Conservation (phyloP, 1,284 basidiomycete genomes). For the Cryptococcus jaspeensis region DNA sequence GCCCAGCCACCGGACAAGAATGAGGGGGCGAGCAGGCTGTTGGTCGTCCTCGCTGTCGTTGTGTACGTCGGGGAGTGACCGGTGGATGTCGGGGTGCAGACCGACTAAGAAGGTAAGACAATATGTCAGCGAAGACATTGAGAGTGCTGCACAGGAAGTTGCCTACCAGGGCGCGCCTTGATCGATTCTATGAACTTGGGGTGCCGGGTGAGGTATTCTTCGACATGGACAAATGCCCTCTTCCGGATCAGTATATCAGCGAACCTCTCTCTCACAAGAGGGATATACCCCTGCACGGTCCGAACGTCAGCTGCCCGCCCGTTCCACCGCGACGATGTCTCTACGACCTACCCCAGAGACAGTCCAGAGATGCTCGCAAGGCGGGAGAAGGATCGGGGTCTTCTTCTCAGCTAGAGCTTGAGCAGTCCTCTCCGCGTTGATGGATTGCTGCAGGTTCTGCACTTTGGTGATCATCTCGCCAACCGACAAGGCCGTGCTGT, state of each 20-base stretch:
- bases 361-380: constrained; percentile 51
- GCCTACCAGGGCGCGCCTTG: constrained; percentile 39
- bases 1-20: constrained; percentile 48
- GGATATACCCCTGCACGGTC: constrained; percentile 34
- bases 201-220: constrained; percentile 51
- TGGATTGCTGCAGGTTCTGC: constrained; percentile 32
- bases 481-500: constrained; percentile 45
- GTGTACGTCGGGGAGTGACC: constrained; percentile 12
- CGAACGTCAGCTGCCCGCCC: neutral
- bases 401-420: constrained; percentile 17
- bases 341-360: constrained; percentile 41
- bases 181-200: constrained; percentile 44
- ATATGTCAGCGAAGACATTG: neutral
- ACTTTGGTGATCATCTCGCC: constrained; percentile 51
- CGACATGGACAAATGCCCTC: constrained; percentile 48
- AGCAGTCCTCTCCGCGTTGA: constrained; percentile 33
- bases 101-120: constrained; percentile 25
- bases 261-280: constrained; percentile 46
- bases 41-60: constrained; percentile 16
- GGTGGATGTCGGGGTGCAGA: constrained; percentile 44
- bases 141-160: neutral
- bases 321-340: neutral
- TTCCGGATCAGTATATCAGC: constrained; percentile 48
- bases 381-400: constrained; percentile 32
- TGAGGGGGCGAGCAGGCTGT: constrained; percentile 30